Conservation (phyloP, 2,329 filamentous ascomycete species). For the Lachnum nothofagi region DNA sequence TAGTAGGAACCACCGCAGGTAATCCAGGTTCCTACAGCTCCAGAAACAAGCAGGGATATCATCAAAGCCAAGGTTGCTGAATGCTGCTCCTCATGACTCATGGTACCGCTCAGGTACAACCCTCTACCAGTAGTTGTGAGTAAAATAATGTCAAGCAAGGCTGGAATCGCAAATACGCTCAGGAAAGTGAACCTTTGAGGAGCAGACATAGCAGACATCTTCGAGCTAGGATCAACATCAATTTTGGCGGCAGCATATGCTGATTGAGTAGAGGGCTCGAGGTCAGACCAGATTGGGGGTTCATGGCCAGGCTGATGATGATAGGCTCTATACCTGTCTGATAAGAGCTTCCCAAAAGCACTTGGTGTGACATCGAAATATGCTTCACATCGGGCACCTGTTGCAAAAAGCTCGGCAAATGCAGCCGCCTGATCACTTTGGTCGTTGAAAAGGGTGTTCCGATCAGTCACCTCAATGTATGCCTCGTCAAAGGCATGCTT, state of each 20-base stretch:
- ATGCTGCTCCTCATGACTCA: constrained; percentile 47
- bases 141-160: constrained; percentile 55
- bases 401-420: constrained; percentile 58
- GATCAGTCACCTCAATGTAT: constrained; percentile 57
- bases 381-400: constrained; percentile 58
- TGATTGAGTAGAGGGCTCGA: constrained; percentile 44
- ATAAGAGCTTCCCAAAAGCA: constrained; percentile 38
- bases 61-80: constrained; percentile 53
- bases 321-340: constrained; percentile 33
- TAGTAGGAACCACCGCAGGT: constrained; percentile 60
- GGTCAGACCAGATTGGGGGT: constrained; percentile 46
- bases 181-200: constrained; percentile 41
- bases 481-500: constrained; percentile 56
- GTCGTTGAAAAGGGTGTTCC: constrained; percentile 56
- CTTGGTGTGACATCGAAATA: constrained; percentile 54
- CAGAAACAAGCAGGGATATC: constrained; percentile 53
- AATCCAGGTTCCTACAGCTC: constrained; percentile 59
- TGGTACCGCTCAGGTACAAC: constrained; percentile 53
- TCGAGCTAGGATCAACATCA: constrained; percentile 44
- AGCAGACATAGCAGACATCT: constrained; percentile 38
- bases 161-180: constrained; percentile 58
- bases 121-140: constrained; percentile 55
- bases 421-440: constrained; percentile 59
- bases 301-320: constrained; percentile 43
- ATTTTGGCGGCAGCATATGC: constrained; percentile 47